These are phyloP conservation scores for Anthracocystis walkeri DNA, from an alignment of 1,284 basidiomycete genomes.

Conservation along the genomic window DNA sequence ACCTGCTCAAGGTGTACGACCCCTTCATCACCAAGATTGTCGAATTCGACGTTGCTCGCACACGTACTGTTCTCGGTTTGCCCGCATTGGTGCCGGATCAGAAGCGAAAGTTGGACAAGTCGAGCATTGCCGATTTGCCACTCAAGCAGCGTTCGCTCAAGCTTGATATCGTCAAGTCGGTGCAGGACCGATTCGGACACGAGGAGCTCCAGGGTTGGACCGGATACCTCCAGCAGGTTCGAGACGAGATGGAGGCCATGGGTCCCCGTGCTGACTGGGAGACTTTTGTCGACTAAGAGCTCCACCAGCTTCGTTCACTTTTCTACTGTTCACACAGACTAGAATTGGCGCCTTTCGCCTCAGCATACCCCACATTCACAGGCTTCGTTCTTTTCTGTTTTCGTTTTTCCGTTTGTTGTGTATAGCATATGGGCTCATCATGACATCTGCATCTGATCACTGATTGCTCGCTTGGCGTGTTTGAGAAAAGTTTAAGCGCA, in stretches of 20 bases:
- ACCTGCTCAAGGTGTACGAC: constrained; percentile 49
- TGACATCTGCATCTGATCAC: background rate
- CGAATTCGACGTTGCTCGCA: constrained; percentile 42
- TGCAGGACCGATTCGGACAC: constrained; percentile 28
- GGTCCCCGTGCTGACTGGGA: constrained; percentile 44
- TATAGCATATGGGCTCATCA: too few species aligned
- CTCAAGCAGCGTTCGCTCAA: constrained; percentile 30
- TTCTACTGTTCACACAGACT: constrained; percentile 4
- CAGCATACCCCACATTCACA: constrained; percentile 11
- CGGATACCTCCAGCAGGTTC: constrained; percentile 35
- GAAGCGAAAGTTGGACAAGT: constrained; percentile 13
- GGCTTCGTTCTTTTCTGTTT: background rate
- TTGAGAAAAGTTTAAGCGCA: too few species aligned
- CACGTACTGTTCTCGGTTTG: constrained; percentile 35
- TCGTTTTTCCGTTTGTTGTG: too few species aligned
- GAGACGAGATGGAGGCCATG: constrained; percentile 45
- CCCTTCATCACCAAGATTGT: constrained; percentile 44
- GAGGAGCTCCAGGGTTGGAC: constrained; percentile 31
- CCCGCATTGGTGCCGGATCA: constrained; percentile 26
- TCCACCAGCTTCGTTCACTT: background rate
- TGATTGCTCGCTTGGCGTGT: too few species aligned
- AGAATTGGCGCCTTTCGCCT: background rate
- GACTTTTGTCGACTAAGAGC: constrained; percentile 37
- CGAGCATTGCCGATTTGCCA: constrained; percentile 26
- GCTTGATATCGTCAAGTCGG: constrained; percentile 36